Evolutionary conservation across 768 basidiomycete species (phyloP).

Genomic region (Lactifluus piperatus): DNA sequence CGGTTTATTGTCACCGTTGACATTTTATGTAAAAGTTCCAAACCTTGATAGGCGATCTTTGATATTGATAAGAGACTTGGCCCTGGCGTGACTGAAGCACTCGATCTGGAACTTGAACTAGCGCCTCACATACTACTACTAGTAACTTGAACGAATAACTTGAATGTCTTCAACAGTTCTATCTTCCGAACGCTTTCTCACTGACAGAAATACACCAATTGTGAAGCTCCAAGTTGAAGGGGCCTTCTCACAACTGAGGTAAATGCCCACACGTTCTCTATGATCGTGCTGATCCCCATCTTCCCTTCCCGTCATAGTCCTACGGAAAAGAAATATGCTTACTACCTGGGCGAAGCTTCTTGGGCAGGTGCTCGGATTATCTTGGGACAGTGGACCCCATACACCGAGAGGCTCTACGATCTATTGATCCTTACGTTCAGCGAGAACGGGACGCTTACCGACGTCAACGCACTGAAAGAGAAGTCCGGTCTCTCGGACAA

Average conservation of each 20-base stretch:
- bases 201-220: constrained; percentile 68
- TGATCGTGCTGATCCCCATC: not conserved
- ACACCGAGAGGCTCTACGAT: constrained; percentile 60
- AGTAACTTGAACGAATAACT: no score
- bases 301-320: constrained; percentile 33
- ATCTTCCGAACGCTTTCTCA: constrained; percentile 53
- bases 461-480: constrained; percentile 45
- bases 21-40: no score
- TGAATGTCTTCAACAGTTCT: constrained; percentile 29
- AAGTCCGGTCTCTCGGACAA: constrained; percentile 44
- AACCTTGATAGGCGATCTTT: no score
- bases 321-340: constrained; percentile 72
- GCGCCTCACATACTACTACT: no score
- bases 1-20: no score
- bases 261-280: not conserved
- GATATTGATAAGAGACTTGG: no score
- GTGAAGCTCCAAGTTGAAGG: constrained; percentile 62
- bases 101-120: no score
- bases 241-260: constrained; percentile 66
- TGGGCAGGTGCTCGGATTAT: constrained; percentile 85
- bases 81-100: no score
- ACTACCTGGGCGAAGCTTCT: constrained; percentile 58
- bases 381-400: constrained; percentile 74
- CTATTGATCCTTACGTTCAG: constrained; percentile 64
- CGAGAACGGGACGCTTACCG: constrained; percentile 45